A percentile compares a stretch with the other conserved stretches of the same genome.
These are phyloP conservation scores for Salvia miltiorrhiza DNA, from an alignment of 257 asterid species.

Conservation along the genomic window DNA sequence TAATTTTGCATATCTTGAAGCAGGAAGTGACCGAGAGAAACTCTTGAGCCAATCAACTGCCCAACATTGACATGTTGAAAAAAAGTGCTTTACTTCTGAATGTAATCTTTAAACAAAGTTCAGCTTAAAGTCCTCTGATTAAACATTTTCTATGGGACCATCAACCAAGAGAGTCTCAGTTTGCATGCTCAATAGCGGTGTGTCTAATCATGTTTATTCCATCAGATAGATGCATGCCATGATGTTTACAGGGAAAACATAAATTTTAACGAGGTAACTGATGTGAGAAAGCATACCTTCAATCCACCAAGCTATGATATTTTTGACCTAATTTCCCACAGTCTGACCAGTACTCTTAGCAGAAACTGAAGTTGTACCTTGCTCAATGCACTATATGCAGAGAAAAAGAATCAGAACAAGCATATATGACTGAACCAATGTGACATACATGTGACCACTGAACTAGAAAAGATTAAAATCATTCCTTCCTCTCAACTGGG, in stretches of 20 bases:
- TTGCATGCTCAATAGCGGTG: not conserved
- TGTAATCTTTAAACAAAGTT: not conserved
- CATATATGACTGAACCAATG: conserved; percentile 6
- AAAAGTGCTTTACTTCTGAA: not conserved
- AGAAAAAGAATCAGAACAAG: conserved; percentile 16
- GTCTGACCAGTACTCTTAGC: conserved; percentile 26
- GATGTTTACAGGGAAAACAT: not conserved
- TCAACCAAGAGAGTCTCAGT: not conserved
- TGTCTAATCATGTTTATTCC: not conserved
- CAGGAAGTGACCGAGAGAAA: not conserved
- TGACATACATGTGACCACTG: not conserved
- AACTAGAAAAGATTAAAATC: not conserved
- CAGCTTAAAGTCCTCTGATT: not conserved
- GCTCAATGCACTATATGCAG: conserved; percentile 64
- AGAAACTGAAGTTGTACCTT: conserved; percentile 53
- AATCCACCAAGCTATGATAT: conserved; percentile 13
- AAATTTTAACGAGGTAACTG: not conserved
- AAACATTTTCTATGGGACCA: not conserved
- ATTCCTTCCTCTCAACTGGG: not conserved
- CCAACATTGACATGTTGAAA: not conserved
- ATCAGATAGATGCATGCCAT: not conserved
- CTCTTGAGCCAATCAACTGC: not conserved
- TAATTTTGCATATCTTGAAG: not conserved
- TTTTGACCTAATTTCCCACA: conserved; percentile 28
- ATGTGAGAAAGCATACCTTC: conserved; percentile 17